Conservation (phyloP, 208 protist species). For the Porcisia deanei region DNA sequence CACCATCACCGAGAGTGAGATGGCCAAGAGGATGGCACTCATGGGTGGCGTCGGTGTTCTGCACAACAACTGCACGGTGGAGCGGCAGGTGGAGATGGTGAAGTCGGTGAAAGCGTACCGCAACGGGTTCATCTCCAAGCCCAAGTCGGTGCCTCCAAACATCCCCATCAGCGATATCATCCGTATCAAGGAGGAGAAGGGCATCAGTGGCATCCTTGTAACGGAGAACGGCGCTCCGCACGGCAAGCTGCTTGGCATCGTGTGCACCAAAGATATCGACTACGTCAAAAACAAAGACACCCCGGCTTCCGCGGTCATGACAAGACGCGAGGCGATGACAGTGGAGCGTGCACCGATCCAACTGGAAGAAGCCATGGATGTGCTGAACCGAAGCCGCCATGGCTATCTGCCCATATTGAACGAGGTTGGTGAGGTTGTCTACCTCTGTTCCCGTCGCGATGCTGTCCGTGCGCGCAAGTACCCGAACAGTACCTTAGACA, state of each 20-base stretch:
- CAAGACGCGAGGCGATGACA: slow-evolving; percentile 74
- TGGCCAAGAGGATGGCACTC: slow-evolving; percentile 91
- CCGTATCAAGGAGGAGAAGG: slow-evolving; percentile 90
- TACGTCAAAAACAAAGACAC: slow-evolving; percentile 92
- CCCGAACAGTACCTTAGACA: slow-evolving; percentile 85
- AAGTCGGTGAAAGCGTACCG: slow-evolving; percentile 95
- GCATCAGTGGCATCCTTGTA: slow-evolving; percentile 97
- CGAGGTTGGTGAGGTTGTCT: slow-evolving; percentile 89
- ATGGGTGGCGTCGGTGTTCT: slow-evolving; percentile 96
- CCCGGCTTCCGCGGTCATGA: slow-evolving; percentile 88
- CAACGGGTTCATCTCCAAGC: slow-evolving; percentile 97
- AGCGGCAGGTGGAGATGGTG: slow-evolving; percentile 92
- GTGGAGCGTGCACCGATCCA: slow-evolving; percentile 83
- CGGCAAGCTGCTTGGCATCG: slow-evolving; percentile 96
- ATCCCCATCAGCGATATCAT: slow-evolving; percentile 89
- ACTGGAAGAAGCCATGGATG: slow-evolving; percentile 95
- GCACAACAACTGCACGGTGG: slow-evolving; percentile 95
- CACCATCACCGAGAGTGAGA: slow-evolving; percentile 94
- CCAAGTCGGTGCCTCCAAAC: slow-evolving; percentile 87
- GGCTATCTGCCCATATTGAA: slow-evolving; percentile 98
- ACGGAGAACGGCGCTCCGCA: slow-evolving; percentile 94
- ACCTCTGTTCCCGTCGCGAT: slow-evolving; percentile 90
- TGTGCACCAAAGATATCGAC: slow-evolving; percentile 97
- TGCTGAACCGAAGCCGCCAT: slow-evolving; percentile 93
- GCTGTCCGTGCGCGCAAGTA: slow-evolving; percentile 80